phyloP scores from a whole-genome alignment of 164 flowering plant genomes.

The Euptelea pleiosperma region DNA sequence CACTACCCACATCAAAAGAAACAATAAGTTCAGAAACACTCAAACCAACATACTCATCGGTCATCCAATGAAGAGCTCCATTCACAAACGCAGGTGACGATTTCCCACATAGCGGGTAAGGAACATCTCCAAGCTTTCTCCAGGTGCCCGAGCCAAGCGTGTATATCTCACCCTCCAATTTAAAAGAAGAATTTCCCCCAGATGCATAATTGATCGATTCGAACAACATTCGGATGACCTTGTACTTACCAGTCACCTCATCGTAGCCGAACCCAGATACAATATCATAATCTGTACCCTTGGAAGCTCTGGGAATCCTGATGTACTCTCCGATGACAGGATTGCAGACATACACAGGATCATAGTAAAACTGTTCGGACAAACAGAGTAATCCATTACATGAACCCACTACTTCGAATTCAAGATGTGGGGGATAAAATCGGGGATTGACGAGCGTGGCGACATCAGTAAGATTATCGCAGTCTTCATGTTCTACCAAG shows the following conservation, averaged over 20 bases:
- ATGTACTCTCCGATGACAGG: background rate
- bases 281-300: too few relatives aligned
- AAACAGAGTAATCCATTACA: slow-evolving; percentile 9
- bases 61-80: slow-evolving; percentile 7
- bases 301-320: background rate
- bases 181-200: too few relatives aligned
- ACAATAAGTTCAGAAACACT: background rate
- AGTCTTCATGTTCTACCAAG: too few relatives aligned
- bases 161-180: too few relatives aligned
- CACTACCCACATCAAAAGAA: background rate
- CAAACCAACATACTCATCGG: background rate
- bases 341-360: background rate
- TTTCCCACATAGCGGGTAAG: too few relatives aligned
- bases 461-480: too few relatives aligned
- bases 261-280: slow-evolving; percentile 5
- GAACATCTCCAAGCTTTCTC: background rate
- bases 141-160: too few relatives aligned
- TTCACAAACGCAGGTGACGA: background rate
- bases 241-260: background rate
- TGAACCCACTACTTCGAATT: slow-evolving; percentile 1
- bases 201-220: too few relatives aligned
- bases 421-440: too few relatives aligned
- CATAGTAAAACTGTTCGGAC: too few relatives aligned
- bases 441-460: too few relatives aligned
- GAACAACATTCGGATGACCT: background rate